Percentiles rank a stretch among this genome's conserved stretches.
Evolutionary conservation across 768 basidiomycete species (phyloP).

Genomic region (Ramaria sp.): DNA sequence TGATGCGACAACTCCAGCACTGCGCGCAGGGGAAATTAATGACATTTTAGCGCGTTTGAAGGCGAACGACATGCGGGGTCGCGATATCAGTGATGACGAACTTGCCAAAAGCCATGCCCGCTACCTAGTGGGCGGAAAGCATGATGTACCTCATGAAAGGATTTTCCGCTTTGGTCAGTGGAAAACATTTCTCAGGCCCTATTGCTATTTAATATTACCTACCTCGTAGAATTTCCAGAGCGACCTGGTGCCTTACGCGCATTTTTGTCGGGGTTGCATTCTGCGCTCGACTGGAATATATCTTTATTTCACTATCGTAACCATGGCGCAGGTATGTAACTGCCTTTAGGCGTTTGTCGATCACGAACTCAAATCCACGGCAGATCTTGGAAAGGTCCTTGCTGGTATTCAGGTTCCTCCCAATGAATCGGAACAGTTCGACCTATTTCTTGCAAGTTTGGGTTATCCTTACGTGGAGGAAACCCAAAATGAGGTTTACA

Average conservation of each 20-base stretch:
- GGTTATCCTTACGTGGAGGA: conserved; percentile 90
- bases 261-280: conserved; percentile 74
- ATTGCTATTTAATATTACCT: neutral
- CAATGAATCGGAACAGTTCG: conserved; percentile 54
- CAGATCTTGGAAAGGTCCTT: conserved; percentile 87
- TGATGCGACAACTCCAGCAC: conserved; percentile 32
- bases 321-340: conserved; percentile 81
- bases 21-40: conserved; percentile 48
- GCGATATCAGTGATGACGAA: conserved; percentile 91
- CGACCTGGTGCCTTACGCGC: conserved; percentile 83
- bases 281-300: conserved; percentile 74
- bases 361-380: neutral
- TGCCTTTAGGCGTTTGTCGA: neutral
- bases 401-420: conserved; percentile 89
- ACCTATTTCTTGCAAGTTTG: conserved; percentile 61
- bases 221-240: conserved; percentile 80
- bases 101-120: conserved; percentile 89
- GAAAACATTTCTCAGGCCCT: neutral
- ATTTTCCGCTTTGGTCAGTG: conserved; percentile 84
- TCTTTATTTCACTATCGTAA: conserved; percentile 97
- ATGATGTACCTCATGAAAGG: conserved; percentile 70
- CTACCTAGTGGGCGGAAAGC: conserved; percentile 88
- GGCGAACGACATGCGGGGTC: conserved; percentile 63
- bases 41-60: conserved; percentile 55
- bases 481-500: conserved; percentile 80